Percentiles rank a stretch among this genome's conserved stretches.
Evolutionary conservation across 192 early-diverging fungal species (phyloP).

Genomic region (Dispira parvispora): DNA sequence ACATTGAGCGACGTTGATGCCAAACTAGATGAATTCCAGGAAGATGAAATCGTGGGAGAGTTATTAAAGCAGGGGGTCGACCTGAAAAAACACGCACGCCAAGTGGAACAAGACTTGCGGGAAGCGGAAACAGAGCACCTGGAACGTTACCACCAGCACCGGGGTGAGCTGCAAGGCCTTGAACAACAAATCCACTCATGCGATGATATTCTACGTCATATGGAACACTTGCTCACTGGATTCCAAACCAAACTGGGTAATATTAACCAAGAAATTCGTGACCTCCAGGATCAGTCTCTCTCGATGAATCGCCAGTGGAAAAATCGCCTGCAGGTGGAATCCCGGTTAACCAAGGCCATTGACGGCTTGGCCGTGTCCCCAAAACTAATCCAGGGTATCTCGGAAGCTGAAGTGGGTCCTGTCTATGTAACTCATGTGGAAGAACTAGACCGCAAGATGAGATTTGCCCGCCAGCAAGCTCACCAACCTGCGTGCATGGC

Average conservation of each 20-base stretch:
- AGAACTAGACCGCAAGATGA: slow-evolving; percentile 80
- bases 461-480: slow-evolving; percentile 51
- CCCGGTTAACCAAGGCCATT: slow-evolving; percentile 49
- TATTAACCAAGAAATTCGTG: slow-evolving; percentile 77
- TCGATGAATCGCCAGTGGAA: slow-evolving; percentile 65
- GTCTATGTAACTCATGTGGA: slow-evolving; percentile 64
- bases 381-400: slow-evolving; percentile 54
- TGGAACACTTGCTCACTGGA: slow-evolving; percentile 69
- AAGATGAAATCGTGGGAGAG: slow-evolving; percentile 69
- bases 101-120: slow-evolving; percentile 58
- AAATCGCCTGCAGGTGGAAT: slow-evolving; percentile 72
- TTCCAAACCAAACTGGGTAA: slow-evolving; percentile 80
- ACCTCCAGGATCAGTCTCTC: slow-evolving; percentile 64
- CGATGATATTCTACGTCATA: slow-evolving; percentile 60
- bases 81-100: slow-evolving; percentile 65
- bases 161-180: slow-evolving; percentile 19
- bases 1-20: neutral
- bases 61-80: slow-evolving; percentile 63
- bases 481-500: slow-evolving; percentile 51
- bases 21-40: slow-evolving; percentile 40
- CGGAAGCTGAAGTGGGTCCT: slow-evolving; percentile 84
- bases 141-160: slow-evolving; percentile 22
- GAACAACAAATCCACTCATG: slow-evolving; percentile 36
- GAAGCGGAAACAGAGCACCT: slow-evolving; percentile 50
- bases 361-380: slow-evolving; percentile 77